Base-by-base conservation (phyloP, 176 grass and related monocot species). In the Chloris gayana region DNA sequence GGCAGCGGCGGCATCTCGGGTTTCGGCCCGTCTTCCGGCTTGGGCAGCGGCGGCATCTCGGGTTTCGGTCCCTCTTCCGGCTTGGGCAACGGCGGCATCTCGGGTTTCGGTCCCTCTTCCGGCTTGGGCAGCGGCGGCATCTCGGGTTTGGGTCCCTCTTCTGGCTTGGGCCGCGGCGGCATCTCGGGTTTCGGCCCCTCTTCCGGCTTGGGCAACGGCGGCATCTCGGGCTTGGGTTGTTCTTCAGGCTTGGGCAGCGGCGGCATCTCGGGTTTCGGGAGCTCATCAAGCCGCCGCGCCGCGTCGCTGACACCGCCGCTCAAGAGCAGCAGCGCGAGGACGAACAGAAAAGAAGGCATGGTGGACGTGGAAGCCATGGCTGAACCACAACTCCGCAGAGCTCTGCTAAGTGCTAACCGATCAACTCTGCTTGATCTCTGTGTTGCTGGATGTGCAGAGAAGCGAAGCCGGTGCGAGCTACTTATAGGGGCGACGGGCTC, bases 401-500 rank as follows among this genome's bases (percentile, higher is more conserved):
- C 24, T 61, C 1, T 59, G 18, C 35, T n/a, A n/a, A n/a, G n/a
- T n/a, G n/a, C n/a, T 10, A 9, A 8, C 18, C 0, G 14, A 58
- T 38, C 33, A n/a, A 35, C 32, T 75, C 21, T 38, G 19, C 46
- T 59, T 59, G 56, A 26, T 59, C 56, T 58, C 22, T 25, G 54
- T 25, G n/a, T 7, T 26, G 32, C 35, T 77, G 60, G 59, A 22
- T 88, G 80, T 84, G 86, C 37, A 27, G 41, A 84, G 68, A 80
- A 84, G 22, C 1, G 53, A 7, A 42, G 41, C 24, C 25, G 4
- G 37, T 41, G 39, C 0, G 31, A 19, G 8, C 19, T 6, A 88
- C 61, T 84, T 88, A 88, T 88, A 69, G 81, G n/a, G 17, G 14
- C 6, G 14, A 12, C 14, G 39, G 14, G 25, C 15, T 77, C 45